phyloP scores from a whole-genome alignment of 2,329 filamentous ascomycete species.

The Chaetomiaceae sp. region DNA sequence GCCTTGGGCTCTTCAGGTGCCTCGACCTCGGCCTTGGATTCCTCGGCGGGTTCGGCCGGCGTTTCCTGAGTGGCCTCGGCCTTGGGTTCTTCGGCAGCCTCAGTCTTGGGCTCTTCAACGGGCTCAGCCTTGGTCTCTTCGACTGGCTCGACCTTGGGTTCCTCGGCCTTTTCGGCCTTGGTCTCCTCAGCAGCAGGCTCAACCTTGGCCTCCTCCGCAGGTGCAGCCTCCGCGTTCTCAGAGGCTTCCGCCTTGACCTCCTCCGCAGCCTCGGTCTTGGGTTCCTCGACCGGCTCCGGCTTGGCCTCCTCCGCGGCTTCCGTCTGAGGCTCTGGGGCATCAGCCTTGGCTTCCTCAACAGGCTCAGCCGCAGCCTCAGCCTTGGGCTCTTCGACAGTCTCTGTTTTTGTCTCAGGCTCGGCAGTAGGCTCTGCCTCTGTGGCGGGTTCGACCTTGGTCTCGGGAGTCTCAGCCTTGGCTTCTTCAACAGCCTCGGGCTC shows the following conservation, averaged over 20 bases:
- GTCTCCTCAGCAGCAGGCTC: too few relatives aligned
- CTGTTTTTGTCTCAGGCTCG: background rate
- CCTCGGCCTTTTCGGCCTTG: too few relatives aligned
- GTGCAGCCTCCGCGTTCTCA: background rate
- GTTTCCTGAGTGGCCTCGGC: conserved; percentile 18
- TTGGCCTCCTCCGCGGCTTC: background rate
- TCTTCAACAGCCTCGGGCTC: too few relatives aligned
- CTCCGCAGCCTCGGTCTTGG: background rate
- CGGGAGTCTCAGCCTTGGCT: too few relatives aligned
- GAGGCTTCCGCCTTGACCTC: conserved; percentile 1
- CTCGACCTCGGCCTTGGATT: background rate
- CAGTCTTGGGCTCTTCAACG: background rate
- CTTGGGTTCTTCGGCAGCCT: background rate
- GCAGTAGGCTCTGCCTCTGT: conserved; percentile 8
- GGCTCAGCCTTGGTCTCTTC: conserved; percentile 10
- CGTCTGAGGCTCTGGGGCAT: too few relatives aligned
- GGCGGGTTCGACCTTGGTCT: conserved; percentile 7
- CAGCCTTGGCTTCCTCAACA: conserved; percentile 5
- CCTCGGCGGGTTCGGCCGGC: background rate
- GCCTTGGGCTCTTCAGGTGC: background rate
- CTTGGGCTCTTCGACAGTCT: background rate
- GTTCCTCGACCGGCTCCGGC: background rate
- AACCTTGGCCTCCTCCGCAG: background rate
- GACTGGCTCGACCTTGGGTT: conserved; percentile 4
- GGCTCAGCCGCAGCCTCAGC: background rate